These are phyloP conservation scores for Quercus parvula DNA, from an alignment of 306 rosid genomes.

Conservation along the genomic window DNA sequence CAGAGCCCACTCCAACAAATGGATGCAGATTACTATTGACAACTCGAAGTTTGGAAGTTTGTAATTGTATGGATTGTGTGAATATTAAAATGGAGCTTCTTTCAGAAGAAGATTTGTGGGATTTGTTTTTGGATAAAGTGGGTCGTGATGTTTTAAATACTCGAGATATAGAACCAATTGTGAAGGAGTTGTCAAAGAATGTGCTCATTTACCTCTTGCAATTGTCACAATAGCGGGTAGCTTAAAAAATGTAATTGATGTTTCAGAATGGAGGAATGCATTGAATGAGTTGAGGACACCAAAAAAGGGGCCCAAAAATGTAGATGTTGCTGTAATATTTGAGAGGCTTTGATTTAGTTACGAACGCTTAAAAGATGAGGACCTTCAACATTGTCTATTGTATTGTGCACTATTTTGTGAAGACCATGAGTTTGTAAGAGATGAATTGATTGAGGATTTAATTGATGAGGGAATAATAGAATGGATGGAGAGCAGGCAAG, in stretches of 20 bases:
- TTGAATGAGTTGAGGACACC: constrained; percentile 14
- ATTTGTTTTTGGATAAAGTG: constrained; percentile 17
- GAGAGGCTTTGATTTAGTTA: constrained; percentile 20
- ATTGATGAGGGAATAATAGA: constrained; percentile 24
- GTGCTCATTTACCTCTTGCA: constrained; percentile 13
- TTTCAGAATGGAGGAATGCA: constrained; percentile 12
- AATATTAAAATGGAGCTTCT: background rate
- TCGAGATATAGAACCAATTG: background rate
- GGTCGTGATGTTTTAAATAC: background rate
- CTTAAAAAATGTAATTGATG: background rate
- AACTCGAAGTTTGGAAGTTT: no score
- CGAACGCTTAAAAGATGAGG: background rate
- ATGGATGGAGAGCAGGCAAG: constrained; percentile 18
- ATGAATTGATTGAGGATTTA: constrained; percentile 20
- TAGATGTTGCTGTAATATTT: constrained; percentile 18
- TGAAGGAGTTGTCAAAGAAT: background rate
- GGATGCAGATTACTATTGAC: background rate
- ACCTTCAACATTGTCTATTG: constrained; percentile 15
- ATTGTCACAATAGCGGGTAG: constrained; percentile 2
- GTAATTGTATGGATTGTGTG: background rate
- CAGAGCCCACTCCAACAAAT: no score
- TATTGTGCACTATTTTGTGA: constrained; percentile 20
- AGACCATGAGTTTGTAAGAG: constrained; percentile 26
- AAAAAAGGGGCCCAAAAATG: background rate
- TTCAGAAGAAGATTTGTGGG: background rate